These are phyloP conservation scores for Rosa lucieae DNA, from an alignment of 306 rosid genomes.

Conservation along the genomic window DNA sequence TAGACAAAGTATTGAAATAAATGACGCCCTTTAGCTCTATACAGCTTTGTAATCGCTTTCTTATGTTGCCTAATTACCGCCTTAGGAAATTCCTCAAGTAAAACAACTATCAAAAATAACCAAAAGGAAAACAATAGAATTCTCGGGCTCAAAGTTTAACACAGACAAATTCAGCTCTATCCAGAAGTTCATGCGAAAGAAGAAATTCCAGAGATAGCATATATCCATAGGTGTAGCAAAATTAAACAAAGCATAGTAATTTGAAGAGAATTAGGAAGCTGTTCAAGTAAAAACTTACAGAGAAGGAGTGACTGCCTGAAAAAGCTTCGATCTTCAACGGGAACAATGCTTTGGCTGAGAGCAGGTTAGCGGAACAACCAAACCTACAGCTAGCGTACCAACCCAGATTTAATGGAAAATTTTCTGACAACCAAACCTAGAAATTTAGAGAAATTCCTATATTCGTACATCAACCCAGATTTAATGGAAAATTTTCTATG, in stretches of 20 bases:
- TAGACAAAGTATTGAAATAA: background rate
- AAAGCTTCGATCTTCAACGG: slow-evolving; percentile 4
- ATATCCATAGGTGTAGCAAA: background rate
- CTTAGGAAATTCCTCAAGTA: background rate
- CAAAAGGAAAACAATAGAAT: background rate
- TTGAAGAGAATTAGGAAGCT: background rate
- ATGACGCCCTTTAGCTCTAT: background rate
- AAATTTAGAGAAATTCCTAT: too few species aligned
- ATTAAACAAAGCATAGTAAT: background rate
- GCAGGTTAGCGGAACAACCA: background rate
- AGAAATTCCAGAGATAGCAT: background rate
- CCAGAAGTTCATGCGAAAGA: background rate
- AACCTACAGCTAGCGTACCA: background rate
- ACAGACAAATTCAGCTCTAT: background rate
- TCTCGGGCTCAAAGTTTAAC: background rate
- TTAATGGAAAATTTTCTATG: too few species aligned
- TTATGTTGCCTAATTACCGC: background rate
- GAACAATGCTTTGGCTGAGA: background rate
- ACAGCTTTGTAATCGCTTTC: background rate
- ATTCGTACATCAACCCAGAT: too few species aligned
- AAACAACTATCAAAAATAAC: background rate
- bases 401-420: too few species aligned
- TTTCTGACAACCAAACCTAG: too few species aligned
- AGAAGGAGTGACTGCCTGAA: background rate
- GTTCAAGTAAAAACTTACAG: slow-evolving; percentile 2